These are phyloP conservation scores for Ceratocystis smalleyi DNA, from an alignment of 2,329 filamentous ascomycete species.

Conservation along the genomic window DNA sequence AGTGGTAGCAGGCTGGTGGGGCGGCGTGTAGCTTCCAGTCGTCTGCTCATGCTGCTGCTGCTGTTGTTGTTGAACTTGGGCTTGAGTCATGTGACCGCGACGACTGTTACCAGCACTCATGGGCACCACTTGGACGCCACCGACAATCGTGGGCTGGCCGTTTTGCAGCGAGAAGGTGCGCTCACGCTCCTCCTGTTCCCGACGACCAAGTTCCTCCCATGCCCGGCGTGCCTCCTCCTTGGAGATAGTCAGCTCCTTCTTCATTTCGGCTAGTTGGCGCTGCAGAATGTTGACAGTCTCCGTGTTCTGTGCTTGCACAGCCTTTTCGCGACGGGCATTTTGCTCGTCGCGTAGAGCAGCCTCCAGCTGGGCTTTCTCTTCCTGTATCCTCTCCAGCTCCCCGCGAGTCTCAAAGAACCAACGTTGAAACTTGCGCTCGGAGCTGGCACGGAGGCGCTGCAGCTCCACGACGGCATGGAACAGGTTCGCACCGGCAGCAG, in stretches of 20 bases:
- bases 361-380: slow-evolving; percentile 69
- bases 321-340: slow-evolving; percentile 52
- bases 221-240: slow-evolving; percentile 90
- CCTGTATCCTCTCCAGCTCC: slow-evolving; percentile 72
- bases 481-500: slow-evolving; percentile 86
- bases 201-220: slow-evolving; percentile 89
- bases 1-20: slow-evolving; percentile 14
- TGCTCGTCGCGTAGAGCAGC: slow-evolving; percentile 59
- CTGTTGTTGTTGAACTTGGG: neutral
- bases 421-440: slow-evolving; percentile 91
- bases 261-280: slow-evolving; percentile 74
- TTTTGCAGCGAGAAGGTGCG: slow-evolving; percentile 70
- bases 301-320: slow-evolving; percentile 12
- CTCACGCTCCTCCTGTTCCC: slow-evolving; percentile 86
- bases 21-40: slow-evolving; percentile 10
- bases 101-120: slow-evolving; percentile 51
- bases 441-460: slow-evolving; percentile 82
- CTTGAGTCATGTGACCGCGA: slow-evolving; percentile 31
- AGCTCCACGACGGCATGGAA: slow-evolving; percentile 96
- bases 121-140: slow-evolving; percentile 87
- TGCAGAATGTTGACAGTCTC: slow-evolving; percentile 33
- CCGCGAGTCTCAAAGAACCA: slow-evolving; percentile 95
- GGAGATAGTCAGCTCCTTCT: slow-evolving; percentile 81
- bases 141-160: slow-evolving; percentile 75
- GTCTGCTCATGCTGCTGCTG: slow-evolving; percentile 3